Conservation (phyloP, 192 early-diverging fungal species). For the Coemansia pectinata region DNA sequence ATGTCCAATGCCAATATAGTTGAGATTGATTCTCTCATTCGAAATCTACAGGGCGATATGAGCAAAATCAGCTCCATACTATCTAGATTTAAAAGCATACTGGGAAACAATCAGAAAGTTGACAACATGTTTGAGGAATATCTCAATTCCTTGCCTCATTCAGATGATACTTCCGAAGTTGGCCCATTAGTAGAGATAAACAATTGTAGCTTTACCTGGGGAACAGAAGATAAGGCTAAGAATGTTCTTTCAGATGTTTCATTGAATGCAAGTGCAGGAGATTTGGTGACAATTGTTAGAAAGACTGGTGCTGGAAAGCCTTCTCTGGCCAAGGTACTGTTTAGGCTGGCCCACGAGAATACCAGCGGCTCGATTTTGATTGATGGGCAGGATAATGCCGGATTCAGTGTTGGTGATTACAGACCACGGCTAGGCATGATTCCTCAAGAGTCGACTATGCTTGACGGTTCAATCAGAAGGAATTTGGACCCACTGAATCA, state of each 20-base stretch:
- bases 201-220: constrained; percentile 19
- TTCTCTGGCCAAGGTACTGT: constrained; percentile 58
- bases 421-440: constrained; percentile 56
- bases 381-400: constrained; percentile 73
- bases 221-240: neutral
- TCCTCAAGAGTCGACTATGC: constrained; percentile 66
- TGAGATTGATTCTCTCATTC: neutral
- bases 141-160: constrained; percentile 19
- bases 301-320: constrained; percentile 66
- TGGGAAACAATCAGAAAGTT: constrained; percentile 1
- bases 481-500: constrained; percentile 68
- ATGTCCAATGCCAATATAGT: neutral
- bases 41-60: neutral
- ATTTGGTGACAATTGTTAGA: constrained; percentile 60
- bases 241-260: constrained; percentile 16
- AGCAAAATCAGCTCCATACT: neutral
- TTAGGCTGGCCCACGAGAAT: constrained; percentile 64
- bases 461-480: constrained; percentile 61
- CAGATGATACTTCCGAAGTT: neutral
- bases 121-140: constrained; percentile 24
- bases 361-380: constrained; percentile 62
- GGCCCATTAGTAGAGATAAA: constrained; percentile 11
- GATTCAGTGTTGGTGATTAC: constrained; percentile 66
- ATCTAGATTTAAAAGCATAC: neutral
- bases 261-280: constrained; percentile 20